These are phyloP conservation scores for Plasmopara viticola DNA, from an alignment of 352 stramenopile species.

Conservation along the genomic window DNA sequence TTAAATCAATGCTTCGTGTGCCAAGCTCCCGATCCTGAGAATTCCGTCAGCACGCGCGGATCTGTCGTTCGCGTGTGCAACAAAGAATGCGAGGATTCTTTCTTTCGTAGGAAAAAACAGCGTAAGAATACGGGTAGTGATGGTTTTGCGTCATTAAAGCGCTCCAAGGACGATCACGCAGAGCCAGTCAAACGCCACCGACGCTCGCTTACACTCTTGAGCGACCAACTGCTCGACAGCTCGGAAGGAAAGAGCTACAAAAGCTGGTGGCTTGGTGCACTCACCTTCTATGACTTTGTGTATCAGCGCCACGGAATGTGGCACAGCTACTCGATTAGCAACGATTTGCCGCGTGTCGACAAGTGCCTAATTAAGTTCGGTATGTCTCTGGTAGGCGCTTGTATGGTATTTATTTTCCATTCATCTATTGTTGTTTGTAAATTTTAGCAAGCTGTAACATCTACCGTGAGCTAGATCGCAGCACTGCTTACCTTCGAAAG, in stretches of 20 bases:
- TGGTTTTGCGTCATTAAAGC: slow-evolving; percentile 16
- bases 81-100: slow-evolving; percentile 56
- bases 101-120: slow-evolving; percentile 37
- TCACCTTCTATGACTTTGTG: slow-evolving; percentile 82
- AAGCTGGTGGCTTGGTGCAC: slow-evolving; percentile 77
- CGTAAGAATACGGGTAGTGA: slow-evolving; percentile 16
- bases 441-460: slow-evolving; percentile 71
- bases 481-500: slow-evolving; percentile 76
- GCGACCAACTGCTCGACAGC: slow-evolving; percentile 65
- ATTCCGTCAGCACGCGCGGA: slow-evolving; percentile 54
- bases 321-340: slow-evolving; percentile 78
- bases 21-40: slow-evolving; percentile 47
- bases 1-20: slow-evolving; percentile 59
- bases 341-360: slow-evolving; percentile 64
- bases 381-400: slow-evolving; percentile 18
- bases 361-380: slow-evolving; percentile 66
- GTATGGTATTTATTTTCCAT: slow-evolving; percentile 1
- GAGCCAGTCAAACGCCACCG: slow-evolving; percentile 40
- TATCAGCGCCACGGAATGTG: slow-evolving; percentile 84
- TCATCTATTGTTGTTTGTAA: slow-evolving; percentile 1
- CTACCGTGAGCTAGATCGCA: slow-evolving; percentile 77
- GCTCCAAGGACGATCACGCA: slow-evolving; percentile 25
- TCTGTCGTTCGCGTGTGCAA: slow-evolving; percentile 56
- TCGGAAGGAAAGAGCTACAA: slow-evolving; percentile 75
- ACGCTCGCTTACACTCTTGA: slow-evolving; percentile 64